phyloP scores from a whole-genome alignment of 352 stramenopile genomes.

The Pythium dissotocum region DNA sequence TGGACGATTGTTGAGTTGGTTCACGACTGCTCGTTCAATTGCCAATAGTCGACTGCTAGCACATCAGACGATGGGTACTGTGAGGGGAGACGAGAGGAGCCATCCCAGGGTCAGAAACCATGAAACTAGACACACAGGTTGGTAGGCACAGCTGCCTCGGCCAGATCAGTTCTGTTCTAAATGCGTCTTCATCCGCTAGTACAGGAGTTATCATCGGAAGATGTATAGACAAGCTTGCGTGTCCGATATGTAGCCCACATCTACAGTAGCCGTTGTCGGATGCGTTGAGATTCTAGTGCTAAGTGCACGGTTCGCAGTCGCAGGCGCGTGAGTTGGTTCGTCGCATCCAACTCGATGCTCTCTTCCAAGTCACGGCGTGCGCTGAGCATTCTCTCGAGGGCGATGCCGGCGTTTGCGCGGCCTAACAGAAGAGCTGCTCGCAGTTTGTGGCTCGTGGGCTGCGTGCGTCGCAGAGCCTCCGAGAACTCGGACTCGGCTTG shows the following conservation, averaged over 20 bases:
- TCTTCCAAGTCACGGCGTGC: constrained; percentile 10
- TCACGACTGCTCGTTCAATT: neutral
- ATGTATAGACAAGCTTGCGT: no score
- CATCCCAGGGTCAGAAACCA: no score
- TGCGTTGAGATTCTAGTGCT: constrained; percentile 9
- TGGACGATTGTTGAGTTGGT: neutral
- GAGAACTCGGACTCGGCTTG: constrained; percentile 6
- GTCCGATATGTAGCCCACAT: neutral
- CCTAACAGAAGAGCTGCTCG: constrained; percentile 18
- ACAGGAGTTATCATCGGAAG: no score
- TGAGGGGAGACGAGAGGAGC: no score
- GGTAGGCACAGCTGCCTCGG: no score
- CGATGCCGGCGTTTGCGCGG: constrained; percentile 14
- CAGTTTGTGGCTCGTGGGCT: constrained; percentile 18
- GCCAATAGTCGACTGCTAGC: neutral
- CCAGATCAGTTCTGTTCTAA: no score
- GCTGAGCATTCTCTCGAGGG: neutral
- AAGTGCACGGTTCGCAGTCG: constrained; percentile 18
- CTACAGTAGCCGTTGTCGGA: constrained; percentile 2
- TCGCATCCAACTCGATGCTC: constrained; percentile 10
- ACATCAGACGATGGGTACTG: neutral
- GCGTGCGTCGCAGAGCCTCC: neutral
- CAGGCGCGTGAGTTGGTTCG: constrained; percentile 11
- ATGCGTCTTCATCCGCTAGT: no score
- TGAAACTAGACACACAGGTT: no score